Evolutionary conservation across 2,329 filamentous ascomycete species (phyloP), one percentile per base, ranked within the genome.

Genomic region (Geosmithia morbida): DNA sequence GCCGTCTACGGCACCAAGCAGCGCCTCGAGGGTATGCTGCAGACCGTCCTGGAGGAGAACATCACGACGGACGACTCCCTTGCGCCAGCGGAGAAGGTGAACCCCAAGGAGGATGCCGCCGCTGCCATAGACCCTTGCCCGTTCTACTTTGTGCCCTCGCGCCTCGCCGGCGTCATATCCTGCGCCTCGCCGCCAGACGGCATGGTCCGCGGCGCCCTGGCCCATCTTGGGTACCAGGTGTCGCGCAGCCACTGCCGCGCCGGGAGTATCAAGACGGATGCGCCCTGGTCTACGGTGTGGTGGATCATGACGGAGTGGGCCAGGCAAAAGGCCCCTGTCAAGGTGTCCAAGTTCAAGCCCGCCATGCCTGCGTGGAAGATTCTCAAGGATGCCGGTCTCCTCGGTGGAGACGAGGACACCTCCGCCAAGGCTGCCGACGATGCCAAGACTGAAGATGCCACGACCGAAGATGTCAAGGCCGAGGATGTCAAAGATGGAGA

Each of bases 281-380:
- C 92, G 14, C 86, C 89, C 0, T 98, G 88, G 88, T 71, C 71
- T 4, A 81, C 87, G 0, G 76, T 98, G 44, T 97, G 92, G 89
- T 85, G 94, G 60, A 70, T 97, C 26, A 92, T 97, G 79, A 76
- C 86, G 22, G 88, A 95, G 64, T 98, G 88, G 87, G 78, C 85
- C 14, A 77, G 83, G 20, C 87, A 94, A 59, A 85, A 83, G 56
- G 73, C 77, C 0, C 88, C 89, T 0, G 72, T 94, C 49, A 94
- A 85, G 59, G 77, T 81, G 37, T 77, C 76, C 1, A 78, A 79
- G 18, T 70, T 94, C 48, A 83, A 78, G 55, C 72, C 79, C 41
- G 75, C 74, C n/a, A 85, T 75, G 46, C 69, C 87, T 1, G 87
- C 85, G 1, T 85, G 78, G 59, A 77, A 69, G 45, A 81, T 97